phyloP scores from a whole-genome alignment of 345 rosid species.

The Jatropha curcas region DNA sequence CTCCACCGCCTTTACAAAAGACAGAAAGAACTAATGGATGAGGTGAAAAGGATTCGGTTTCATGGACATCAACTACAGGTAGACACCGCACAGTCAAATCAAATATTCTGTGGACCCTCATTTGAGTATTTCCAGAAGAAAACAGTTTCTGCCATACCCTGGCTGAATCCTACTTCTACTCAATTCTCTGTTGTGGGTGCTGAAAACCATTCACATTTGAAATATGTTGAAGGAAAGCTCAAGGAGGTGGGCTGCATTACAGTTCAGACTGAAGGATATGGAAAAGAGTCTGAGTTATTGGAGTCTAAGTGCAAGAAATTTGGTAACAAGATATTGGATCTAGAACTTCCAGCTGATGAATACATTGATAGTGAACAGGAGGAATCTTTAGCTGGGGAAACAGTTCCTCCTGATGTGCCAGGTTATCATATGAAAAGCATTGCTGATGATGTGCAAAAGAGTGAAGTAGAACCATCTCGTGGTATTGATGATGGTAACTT shows the following conservation, averaged over 20 bases:
- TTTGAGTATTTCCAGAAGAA: constrained; percentile 15
- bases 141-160: constrained; percentile 14
- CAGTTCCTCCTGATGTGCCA: constrained; percentile 14
- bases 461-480: constrained; percentile 9
- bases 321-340: constrained; percentile 54
- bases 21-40: constrained; percentile 58
- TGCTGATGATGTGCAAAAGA: constrained; percentile 23
- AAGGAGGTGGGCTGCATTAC: constrained; percentile 4
- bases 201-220: constrained; percentile 14
- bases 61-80: constrained; percentile 18
- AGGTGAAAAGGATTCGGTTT: constrained; percentile 31
- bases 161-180: constrained; percentile 26
- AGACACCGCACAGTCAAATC: constrained; percentile 25
- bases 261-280: constrained; percentile 14
- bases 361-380: constrained; percentile 39
- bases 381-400: constrained; percentile 22
- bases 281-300: constrained; percentile 17
- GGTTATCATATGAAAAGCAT: constrained; percentile 19
- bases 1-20: constrained; percentile 60
- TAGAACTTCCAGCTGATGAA: constrained; percentile 49
- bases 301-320: constrained; percentile 34
- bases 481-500: constrained; percentile 2
- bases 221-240: constrained; percentile 16
- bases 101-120: constrained; percentile 17
- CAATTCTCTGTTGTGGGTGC: constrained; percentile 29